These are phyloP conservation scores for Niebla homalea DNA, from an alignment of 495 filamentous ascomycete genomes.

Conservation along the genomic window DNA sequence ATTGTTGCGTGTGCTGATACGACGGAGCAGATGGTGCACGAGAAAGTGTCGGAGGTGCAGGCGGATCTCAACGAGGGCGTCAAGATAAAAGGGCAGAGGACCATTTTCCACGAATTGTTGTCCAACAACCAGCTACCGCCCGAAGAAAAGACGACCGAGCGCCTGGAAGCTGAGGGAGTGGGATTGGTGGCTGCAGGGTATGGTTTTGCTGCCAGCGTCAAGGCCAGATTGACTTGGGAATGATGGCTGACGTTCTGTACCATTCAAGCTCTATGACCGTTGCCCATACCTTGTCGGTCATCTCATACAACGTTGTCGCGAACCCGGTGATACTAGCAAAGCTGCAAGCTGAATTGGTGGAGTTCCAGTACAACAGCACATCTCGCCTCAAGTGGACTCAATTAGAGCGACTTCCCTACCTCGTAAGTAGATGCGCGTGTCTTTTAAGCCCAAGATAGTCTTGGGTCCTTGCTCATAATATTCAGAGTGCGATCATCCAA, in stretches of 20 bases:
- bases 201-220: neutral
- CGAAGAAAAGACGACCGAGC: constrained; percentile 10
- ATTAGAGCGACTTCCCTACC: constrained; percentile 35
- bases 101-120: constrained; percentile 14
- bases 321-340: constrained; percentile 20
- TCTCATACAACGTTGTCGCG: constrained; percentile 23
- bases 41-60: constrained; percentile 4
- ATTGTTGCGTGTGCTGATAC: too few species aligned
- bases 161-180: constrained; percentile 31
- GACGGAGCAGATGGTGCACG: neutral
- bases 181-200: constrained; percentile 32
- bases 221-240: neutral
- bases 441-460: too few species aligned
- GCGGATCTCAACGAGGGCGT: constrained; percentile 1
- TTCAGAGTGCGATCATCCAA: constrained; percentile 20
- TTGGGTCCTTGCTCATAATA: too few species aligned
- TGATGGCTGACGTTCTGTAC: neutral
- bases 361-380: neutral
- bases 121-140: constrained; percentile 3
- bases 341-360: constrained; percentile 24
- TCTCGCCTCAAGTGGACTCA: constrained; percentile 17
- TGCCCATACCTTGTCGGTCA: constrained; percentile 15
- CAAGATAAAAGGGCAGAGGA: constrained; percentile 4
- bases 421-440: neutral
- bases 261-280: constrained; percentile 16